These are phyloP conservation scores for Vigna hirtella DNA, from an alignment of 306 rosid genomes.

Conservation along the genomic window DNA sequence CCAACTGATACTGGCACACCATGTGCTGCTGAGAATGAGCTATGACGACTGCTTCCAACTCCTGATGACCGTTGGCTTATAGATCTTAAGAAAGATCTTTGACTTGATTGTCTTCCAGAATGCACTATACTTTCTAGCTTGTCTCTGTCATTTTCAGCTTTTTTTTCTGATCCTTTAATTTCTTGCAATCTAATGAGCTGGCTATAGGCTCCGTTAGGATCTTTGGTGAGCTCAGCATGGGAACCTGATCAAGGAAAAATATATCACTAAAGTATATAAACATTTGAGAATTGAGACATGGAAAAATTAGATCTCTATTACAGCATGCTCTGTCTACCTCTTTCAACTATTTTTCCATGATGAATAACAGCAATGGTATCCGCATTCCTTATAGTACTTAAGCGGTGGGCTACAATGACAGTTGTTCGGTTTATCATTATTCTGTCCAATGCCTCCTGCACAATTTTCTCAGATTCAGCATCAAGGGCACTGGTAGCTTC, in stretches of 20 bases:
- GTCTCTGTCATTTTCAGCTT: constrained; percentile 44
- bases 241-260: constrained; percentile 55
- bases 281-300: neutral
- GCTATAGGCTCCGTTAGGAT: constrained; percentile 69
- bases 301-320: constrained; percentile 8
- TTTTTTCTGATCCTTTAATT: constrained; percentile 45
- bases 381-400: constrained; percentile 69
- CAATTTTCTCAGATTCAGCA: constrained; percentile 70
- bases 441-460: constrained; percentile 71
- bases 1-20: constrained; percentile 17
- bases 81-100: constrained; percentile 51
- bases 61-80: constrained; percentile 59
- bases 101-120: constrained; percentile 59
- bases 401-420: constrained; percentile 74
- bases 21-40: constrained; percentile 23
- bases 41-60: constrained; percentile 52
- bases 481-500: constrained; percentile 71
- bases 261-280: neutral
- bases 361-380: constrained; percentile 72
- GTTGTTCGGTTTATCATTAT: constrained; percentile 71
- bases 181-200: constrained; percentile 75
- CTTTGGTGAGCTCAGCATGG: constrained; percentile 59
- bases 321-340: constrained; percentile 51
- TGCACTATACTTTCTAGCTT: constrained; percentile 50
- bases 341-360: constrained; percentile 68